Percentiles rank a stretch among this genome's conserved stretches.
phyloP scores from a whole-genome alignment of 371 early-diverging fungal genomes.

The Mortierella sp. region DNA sequence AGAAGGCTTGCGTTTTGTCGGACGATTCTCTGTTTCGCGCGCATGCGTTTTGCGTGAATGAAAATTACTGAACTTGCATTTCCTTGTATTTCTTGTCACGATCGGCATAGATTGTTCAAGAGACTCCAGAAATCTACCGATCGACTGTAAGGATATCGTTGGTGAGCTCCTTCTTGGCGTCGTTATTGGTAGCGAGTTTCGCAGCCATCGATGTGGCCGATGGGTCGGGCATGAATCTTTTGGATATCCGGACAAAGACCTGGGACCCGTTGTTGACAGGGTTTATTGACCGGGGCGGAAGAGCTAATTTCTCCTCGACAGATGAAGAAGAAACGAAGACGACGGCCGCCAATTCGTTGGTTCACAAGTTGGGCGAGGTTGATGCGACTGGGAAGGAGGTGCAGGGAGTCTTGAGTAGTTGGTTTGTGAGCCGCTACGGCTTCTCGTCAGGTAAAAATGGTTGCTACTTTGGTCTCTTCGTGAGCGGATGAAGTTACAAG shows the following conservation, averaged over 20 bases:
- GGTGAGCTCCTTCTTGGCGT: constrained; percentile 80
- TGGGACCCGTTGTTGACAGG: constrained; percentile 64
- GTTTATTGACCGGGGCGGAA: constrained; percentile 41
- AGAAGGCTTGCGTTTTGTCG: too few species aligned
- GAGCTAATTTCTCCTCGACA: not conserved
- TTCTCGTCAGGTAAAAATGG: constrained; percentile 66
- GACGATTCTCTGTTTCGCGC: not conserved
- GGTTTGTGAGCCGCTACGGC: constrained; percentile 58
- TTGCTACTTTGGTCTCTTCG: not conserved
- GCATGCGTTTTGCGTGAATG: not conserved
- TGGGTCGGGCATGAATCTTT: constrained; percentile 87
- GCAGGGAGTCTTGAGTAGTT: constrained; percentile 56
- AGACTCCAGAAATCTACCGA: constrained; percentile 28
- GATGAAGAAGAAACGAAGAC: not conserved
- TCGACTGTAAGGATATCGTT: constrained; percentile 73
- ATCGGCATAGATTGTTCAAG: constrained; percentile 31
- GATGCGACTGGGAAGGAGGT: constrained; percentile 42
- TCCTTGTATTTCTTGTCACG: too few species aligned
- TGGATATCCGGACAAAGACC: constrained; percentile 71
- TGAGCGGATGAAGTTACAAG: too few species aligned
- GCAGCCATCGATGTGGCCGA: constrained; percentile 82
- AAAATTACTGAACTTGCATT: not conserved
- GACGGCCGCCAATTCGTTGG: constrained; percentile 14
- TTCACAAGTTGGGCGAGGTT: constrained; percentile 48
- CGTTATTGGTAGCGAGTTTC: constrained; percentile 72